phyloP scores from a whole-genome alignment of 345 rosid species.

The Dipteronia dyeriana region DNA sequence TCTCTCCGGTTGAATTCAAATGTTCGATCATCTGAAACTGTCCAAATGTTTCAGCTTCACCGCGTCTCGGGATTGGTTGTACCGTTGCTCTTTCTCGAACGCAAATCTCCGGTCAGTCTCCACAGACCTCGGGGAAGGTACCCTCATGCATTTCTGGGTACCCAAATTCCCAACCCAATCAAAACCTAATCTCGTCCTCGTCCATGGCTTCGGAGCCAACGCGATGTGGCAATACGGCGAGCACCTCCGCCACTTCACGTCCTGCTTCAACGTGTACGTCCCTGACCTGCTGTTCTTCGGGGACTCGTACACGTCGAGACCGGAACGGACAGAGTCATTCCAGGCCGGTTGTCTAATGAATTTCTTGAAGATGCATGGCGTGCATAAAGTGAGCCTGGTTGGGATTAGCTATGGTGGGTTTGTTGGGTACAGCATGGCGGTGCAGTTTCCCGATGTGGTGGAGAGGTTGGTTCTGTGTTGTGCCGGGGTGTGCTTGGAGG shows the following conservation, averaged over 20 bases:
- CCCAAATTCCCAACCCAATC: slow-evolving; percentile 40
- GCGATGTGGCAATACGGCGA: slow-evolving; percentile 84
- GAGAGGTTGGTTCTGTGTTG: slow-evolving; percentile 73
- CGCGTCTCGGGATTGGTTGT: slow-evolving; percentile 58
- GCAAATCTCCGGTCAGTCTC: slow-evolving; percentile 55
- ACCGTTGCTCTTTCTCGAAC: slow-evolving; percentile 51
- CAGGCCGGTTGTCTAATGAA: slow-evolving; percentile 63
- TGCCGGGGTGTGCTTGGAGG: slow-evolving; percentile 75
- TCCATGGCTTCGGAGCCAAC: slow-evolving; percentile 80
- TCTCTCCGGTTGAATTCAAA: background rate
- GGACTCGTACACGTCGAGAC: slow-evolving; percentile 43
- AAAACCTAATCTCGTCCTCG: slow-evolving; percentile 58
- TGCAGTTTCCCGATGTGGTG: slow-evolving; percentile 49
- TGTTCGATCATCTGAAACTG: slow-evolving; percentile 33
- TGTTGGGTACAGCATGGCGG: slow-evolving; percentile 73
- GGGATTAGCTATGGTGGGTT: slow-evolving; percentile 88
- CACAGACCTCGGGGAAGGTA: slow-evolving; percentile 58
- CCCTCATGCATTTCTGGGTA: slow-evolving; percentile 73
- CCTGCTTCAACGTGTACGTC: slow-evolving; percentile 66
- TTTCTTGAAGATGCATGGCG: slow-evolving; percentile 56
- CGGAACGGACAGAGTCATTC: slow-evolving; percentile 56
- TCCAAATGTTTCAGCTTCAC: slow-evolving; percentile 63
- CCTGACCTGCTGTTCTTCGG: slow-evolving; percentile 81
- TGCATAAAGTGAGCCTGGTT: slow-evolving; percentile 47
- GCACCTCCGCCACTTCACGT: slow-evolving; percentile 53